A percentile compares a stretch with the other conserved stretches of the same genome.
Evolutionary conservation across 2,329 filamentous ascomycete genomes (phyloP).

Genomic region (Graphilbum sp.): DNA sequence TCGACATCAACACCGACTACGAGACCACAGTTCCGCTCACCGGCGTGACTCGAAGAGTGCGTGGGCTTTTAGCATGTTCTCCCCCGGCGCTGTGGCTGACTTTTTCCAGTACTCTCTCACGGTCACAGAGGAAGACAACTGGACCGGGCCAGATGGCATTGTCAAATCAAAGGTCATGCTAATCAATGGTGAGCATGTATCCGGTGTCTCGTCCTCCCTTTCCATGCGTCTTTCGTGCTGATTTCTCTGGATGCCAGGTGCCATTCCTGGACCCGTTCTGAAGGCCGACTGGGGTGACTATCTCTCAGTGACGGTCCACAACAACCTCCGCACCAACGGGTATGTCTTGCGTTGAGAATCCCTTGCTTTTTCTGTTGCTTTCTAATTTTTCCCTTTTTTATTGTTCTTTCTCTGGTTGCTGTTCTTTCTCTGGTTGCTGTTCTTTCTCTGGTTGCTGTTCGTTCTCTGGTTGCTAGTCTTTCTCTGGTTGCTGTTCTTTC

Average conservation of each 20-base stretch:
- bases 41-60: constrained; percentile 5
- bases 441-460: no score
- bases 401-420: no score
- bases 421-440: no score
- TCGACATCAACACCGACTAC: constrained; percentile 10
- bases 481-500: no score
- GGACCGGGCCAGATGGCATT: constrained; percentile 8
- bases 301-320: constrained; percentile 7
- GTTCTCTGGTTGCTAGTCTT: no score
- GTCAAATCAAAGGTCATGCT: constrained; percentile 7
- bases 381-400: neutral
- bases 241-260: constrained; percentile 1
- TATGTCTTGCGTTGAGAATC: neutral
- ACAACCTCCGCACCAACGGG: constrained; percentile 10
- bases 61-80: neutral
- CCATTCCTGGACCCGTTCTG: constrained; percentile 7
- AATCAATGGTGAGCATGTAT: constrained; percentile 9
- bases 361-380: neutral
- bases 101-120: constrained; percentile 6
- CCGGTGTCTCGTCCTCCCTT: neutral
- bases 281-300: constrained; percentile 11
- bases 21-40: constrained; percentile 5
- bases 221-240: neutral
- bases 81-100: neutral
- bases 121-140: constrained; percentile 7